These are phyloP conservation scores for Amaranthus palmeri DNA, from an alignment of 148 eudicot species.

Conservation along the genomic window DNA sequence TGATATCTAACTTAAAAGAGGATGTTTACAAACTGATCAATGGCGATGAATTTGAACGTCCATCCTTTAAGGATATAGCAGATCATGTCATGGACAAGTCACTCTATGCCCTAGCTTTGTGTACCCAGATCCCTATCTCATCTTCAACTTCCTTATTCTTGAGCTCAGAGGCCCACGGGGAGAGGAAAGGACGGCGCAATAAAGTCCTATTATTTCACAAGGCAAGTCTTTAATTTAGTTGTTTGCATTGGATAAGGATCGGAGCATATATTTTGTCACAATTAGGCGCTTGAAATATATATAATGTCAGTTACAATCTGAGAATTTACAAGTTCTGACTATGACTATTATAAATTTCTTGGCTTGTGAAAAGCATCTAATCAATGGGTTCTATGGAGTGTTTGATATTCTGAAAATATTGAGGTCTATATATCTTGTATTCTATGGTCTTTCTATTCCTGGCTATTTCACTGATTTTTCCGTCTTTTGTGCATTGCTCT, in stretches of 20 bases:
- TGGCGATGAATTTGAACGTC: constrained; percentile 43
- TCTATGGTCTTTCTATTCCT: background rate
- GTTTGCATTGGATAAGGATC: background rate
- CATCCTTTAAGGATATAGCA: constrained; percentile 41
- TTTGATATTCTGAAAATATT: background rate
- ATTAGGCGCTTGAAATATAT: background rate
- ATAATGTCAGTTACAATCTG: background rate
- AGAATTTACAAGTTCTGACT: background rate
- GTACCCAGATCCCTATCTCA: constrained; percentile 50
- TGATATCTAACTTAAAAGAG: constrained; percentile 58
- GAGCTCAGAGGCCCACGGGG: constrained; percentile 62
- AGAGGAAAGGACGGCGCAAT: constrained; percentile 45
- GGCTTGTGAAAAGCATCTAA: background rate
- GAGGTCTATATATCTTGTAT: background rate
- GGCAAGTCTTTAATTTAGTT: constrained; percentile 36
- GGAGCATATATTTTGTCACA: background rate
- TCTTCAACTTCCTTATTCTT: constrained; percentile 42
- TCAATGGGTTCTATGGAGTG: background rate
- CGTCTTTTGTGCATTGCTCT: too few relatives aligned
- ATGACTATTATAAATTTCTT: background rate
- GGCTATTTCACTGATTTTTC: background rate
- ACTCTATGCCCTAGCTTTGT: constrained; percentile 54
- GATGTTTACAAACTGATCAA: constrained; percentile 36
- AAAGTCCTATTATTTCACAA: constrained; percentile 59
- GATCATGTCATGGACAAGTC: constrained; percentile 63